A percentile compares a stretch with the other conserved stretches of the same genome.
These are phyloP conservation scores for Mortierella sp. DNA, from an alignment of 371 early-diverging fungal species.

Conservation along the genomic window DNA sequence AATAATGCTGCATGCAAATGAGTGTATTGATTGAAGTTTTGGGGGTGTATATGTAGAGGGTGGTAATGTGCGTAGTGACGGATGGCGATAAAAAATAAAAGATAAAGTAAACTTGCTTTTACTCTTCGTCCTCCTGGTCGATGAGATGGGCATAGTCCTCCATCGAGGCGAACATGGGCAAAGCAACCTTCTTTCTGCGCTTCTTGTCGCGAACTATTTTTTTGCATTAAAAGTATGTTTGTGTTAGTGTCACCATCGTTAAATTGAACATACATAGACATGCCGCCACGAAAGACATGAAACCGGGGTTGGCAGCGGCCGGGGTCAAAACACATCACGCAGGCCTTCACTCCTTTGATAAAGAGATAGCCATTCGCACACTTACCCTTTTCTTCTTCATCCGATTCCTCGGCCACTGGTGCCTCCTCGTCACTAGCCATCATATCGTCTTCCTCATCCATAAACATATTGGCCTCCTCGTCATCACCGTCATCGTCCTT, in stretches of 20 bases:
- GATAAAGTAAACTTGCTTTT: not conserved
- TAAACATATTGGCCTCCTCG: constrained; percentile 58
- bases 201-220: constrained; percentile 60
- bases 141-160: constrained; percentile 82
- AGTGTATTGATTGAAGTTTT: not conserved
- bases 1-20: constrained; percentile 14
- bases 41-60: constrained; percentile 1
- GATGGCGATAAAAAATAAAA: not conserved
- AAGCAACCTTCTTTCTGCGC: constrained; percentile 69
- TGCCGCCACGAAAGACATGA: not conserved
- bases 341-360: not conserved
- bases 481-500: constrained; percentile 65
- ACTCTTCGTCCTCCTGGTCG: constrained; percentile 64
- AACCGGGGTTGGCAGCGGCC: not conserved
- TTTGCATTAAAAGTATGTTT: not conserved
- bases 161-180: constrained; percentile 81
- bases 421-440: constrained; percentile 53
- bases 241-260: not conserved
- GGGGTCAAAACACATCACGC: not conserved
- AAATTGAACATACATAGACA: not conserved
- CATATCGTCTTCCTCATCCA: constrained; percentile 45
- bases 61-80: not conserved
- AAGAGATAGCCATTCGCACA: not conserved
- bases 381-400: constrained; percentile 56
- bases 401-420: constrained; percentile 39